Evolutionary conservation across 768 basidiomycete species (phyloP), one percentile per base, ranked within the genome.

Genomic region (Solioccasus polychromus): DNA sequence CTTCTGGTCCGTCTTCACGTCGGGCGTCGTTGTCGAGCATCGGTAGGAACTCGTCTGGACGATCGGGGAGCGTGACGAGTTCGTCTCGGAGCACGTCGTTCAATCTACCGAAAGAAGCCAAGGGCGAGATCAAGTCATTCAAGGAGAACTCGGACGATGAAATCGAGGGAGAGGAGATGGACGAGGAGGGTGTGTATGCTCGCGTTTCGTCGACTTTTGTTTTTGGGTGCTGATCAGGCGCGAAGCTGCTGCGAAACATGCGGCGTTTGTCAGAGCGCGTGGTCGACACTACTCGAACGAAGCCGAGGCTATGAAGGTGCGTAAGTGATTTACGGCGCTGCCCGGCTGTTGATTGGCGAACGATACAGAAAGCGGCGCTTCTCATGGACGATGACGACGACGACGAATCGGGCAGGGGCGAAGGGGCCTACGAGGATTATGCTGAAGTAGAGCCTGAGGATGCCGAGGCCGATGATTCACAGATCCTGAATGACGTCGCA

Each of bases 281-380:
- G 87, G 85, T 43, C 74, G 87, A 44, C 91, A 92, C 59, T 92
- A 92, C 56, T 91, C 89, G 5, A 92, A 92, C 40, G 91, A 93
- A 61, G 91, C 88, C 2, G 87, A 92, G 61, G 91, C 89, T 15
- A 92, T 93, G 91, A 92, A 92, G 81, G 89, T 85, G 66, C 36
- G 65, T 38, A 22, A 15, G 4, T 47, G n/a, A 23, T 11, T 26
- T 30, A 37, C 30, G 5, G 8, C 5, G 31, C 14, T 30, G 39
- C 14, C 14, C 0, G 3, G 22, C 2, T 23, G 20, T 24, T 25
- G 35, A 52, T 37, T 47, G 53, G 32, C 47, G 47, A 55, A 37
- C 34, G 8, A 40, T 7, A 52, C 59, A 90, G 88, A 78, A 75
- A 44, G 86, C 88, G 20, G 74, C 77, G 45, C 66, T 74, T 52